Percentiles rank a stretch among this genome's conserved stretches.
Conservation (phyloP, 805 yeast genomes). For the Cyberlindnera maritima region DNA sequence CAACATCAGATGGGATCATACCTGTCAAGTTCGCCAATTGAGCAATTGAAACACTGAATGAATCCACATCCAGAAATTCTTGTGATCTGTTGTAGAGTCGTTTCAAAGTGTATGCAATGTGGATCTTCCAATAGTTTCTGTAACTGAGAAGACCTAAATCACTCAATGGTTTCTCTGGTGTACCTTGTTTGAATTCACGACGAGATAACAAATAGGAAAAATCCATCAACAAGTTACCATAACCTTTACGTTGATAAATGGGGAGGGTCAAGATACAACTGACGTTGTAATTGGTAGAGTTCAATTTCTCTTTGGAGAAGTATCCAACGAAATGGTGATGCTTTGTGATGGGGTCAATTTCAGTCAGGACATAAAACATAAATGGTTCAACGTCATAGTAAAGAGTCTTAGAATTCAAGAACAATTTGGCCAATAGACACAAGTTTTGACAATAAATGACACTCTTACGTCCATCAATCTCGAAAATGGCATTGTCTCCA, state of each 20-base stretch:
- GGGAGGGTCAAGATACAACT: constrained; percentile 92
- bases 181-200: constrained; percentile 75
- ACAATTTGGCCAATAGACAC: constrained; percentile 85
- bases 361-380: constrained; percentile 81
- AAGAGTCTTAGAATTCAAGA: constrained; percentile 85
- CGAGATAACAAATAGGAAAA: constrained; percentile 80
- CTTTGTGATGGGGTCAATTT: constrained; percentile 43
- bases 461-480: constrained; percentile 86
- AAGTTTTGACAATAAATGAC: constrained; percentile 83
- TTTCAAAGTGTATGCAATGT: constrained; percentile 46
- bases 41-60: constrained; percentile 46
- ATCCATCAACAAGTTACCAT: constrained; percentile 84
- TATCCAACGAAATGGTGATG: constrained; percentile 87
- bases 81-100: constrained; percentile 5
- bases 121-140: constrained; percentile 79
- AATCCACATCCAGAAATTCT: constrained; percentile 6
- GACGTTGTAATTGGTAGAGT: constrained; percentile 74
- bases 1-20: constrained; percentile 81
- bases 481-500: constrained; percentile 71
- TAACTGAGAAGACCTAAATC: constrained; percentile 84
- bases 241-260: constrained; percentile 81
- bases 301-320: constrained; percentile 81
- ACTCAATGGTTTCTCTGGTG: constrained; percentile 94
- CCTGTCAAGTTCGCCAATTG: constrained; percentile 72
- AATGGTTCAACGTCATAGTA: constrained; percentile 97